Evolutionary conservation across 495 filamentous ascomycete genomes (phyloP), one percentile per base, ranked within the genome.

Genomic region (Penicillium argentinense): DNA sequence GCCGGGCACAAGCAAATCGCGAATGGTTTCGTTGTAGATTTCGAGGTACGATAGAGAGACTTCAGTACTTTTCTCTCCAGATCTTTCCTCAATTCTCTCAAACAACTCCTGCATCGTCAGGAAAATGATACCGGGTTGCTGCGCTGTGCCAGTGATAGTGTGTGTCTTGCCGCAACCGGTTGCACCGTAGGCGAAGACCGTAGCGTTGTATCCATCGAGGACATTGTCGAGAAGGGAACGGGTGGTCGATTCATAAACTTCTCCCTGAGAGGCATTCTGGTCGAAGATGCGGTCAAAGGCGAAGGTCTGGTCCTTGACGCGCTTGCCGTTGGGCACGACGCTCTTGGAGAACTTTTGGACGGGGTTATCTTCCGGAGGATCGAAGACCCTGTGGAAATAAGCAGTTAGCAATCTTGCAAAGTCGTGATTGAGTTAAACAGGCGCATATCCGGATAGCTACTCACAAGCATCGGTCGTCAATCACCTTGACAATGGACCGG

Each of bases 11-110:
- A 99, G 79, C 54, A 99, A 71, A 66, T 99, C 93, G 29, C 93
- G 87, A 49, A 99, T 99, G 0, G 92, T 97, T 67, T 99, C 93
- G 61, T 99, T 99, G 74, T 99, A 99, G 36, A 99, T 99, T 62
- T 99, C 93, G 12, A 99, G 80, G 64, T 97, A 99, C 0, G 91
- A 97, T 9, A 99, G 83, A 0, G 91, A 89, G 25, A 99, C 67
- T 57, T 97, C 91, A 13, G 90, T 92, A 12, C 83, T 74, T 60
- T 97, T 97, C 47, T 97, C 91, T 39, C 82, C 79, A 28, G 82
- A 83, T 28, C 87, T 70, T 28, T 97, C 95, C n/a, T 78, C 70
- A 49, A 99, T 97, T 57, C 89, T 85, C 67, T 97, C 92, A 58
- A 87, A 99, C 2, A 99, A 74, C 64, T 99, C 93, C 63, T 97